These are phyloP conservation scores for Pleurotus citrinopileatus DNA, from an alignment of 768 basidiomycete species.

Conservation along the genomic window DNA sequence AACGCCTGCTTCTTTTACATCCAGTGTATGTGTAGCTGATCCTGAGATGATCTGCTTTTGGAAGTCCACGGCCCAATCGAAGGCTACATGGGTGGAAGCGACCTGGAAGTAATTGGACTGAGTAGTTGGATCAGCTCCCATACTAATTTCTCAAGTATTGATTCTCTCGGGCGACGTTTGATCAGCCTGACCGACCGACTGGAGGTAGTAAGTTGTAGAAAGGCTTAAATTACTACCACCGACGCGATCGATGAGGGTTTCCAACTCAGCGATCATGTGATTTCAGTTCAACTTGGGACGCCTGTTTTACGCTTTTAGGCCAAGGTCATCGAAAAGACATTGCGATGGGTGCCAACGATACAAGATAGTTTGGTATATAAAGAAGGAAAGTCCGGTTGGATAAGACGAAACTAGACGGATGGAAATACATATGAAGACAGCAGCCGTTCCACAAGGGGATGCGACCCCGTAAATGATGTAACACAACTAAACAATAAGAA, in stretches of 20 bases:
- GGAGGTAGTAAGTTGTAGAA: too few species aligned
- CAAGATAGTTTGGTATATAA: background rate
- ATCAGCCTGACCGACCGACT: too few species aligned
- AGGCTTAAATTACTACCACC: background rate
- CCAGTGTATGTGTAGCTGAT: conserved; percentile 59
- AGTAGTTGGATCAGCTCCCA: conserved; percentile 58
- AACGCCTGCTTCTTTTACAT: conserved; percentile 49
- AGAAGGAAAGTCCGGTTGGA: background rate
- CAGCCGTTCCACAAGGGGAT: too few species aligned
- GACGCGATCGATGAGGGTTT: background rate
- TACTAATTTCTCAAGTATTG: too few species aligned
- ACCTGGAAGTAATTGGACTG: conserved; percentile 80
- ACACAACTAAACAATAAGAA: background rate
- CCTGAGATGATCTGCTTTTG: conserved; percentile 57
- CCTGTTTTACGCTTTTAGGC: too few species aligned
- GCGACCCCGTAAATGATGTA: background rate
- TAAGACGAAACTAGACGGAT: background rate
- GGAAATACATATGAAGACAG: background rate
- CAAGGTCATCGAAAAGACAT: too few species aligned
- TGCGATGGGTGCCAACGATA: background rate
- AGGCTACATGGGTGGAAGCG: conserved; percentile 59
- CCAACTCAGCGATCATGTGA: background rate
- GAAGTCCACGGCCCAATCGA: conserved; percentile 85
- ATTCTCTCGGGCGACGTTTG: too few species aligned
- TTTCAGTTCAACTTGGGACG: too few species aligned